phyloP scores from a whole-genome alignment of 306 rosid species.

The Vicia faba region DNA sequence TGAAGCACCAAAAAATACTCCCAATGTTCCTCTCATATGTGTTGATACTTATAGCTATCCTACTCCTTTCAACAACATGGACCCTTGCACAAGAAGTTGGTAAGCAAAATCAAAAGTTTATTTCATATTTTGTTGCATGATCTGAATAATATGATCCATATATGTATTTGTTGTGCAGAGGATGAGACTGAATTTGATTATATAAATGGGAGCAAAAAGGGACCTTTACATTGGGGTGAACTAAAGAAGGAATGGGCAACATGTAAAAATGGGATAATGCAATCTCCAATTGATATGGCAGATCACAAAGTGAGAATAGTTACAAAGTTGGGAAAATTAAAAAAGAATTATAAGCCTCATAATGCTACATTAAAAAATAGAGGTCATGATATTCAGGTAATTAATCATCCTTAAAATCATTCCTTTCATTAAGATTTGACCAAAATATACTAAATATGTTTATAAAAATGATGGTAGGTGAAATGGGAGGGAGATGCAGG shows the following conservation, averaged over 20 bases:
- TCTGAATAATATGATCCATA: neutral
- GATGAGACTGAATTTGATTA: conserved; percentile 65
- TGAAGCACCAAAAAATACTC: conserved; percentile 44
- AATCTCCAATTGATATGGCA: conserved; percentile 72
- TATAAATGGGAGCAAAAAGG: conserved; percentile 46
- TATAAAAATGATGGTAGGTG: no score
- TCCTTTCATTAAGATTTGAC: no score
- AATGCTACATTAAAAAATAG: conserved; percentile 61
- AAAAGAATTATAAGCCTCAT: conserved; percentile 42
- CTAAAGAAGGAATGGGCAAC: conserved; percentile 61
- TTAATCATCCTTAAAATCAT: no score
- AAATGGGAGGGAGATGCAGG: conserved; percentile 63
- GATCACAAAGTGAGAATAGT: conserved; percentile 41
- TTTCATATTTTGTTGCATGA: neutral
- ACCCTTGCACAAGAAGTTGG: conserved; percentile 69
- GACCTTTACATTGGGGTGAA: conserved; percentile 64
- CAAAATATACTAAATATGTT: no score
- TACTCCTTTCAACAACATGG: conserved; percentile 32
- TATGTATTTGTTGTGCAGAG: conserved; percentile 49
- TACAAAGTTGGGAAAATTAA: conserved; percentile 43
- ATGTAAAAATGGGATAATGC: conserved; percentile 60
- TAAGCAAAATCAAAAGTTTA: conserved; percentile 25
- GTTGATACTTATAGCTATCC: conserved; percentile 25
- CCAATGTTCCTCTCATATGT: conserved; percentile 17
- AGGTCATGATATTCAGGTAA: conserved; percentile 75